Base-by-base conservation (phyloP, 305 asterid species). In the Rubia peregrina region DNA sequence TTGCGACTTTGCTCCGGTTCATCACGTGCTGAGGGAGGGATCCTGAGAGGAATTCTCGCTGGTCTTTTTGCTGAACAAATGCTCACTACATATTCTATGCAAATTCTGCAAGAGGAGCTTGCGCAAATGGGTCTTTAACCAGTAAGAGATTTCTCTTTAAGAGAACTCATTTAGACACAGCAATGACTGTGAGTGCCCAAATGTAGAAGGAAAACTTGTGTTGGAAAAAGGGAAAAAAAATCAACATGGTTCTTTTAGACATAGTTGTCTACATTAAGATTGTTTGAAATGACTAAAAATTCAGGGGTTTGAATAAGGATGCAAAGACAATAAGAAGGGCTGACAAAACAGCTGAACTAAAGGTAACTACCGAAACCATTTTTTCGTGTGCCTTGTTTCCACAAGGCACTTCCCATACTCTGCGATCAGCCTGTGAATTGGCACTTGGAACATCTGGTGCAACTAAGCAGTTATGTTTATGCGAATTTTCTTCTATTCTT, bases 331-430 rank as follows among this genome's bases (percentile, higher is more conserved):
- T 84, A 16, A 85, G 75, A 76, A 85, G 73, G 73, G 95, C 85
- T 7, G 88, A 73, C 9, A 76, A 49, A 65, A 82, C 43, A 13
- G 97, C 93, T 64, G 78, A 83, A 4, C 78, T 68, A 49, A 90
- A 90, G 22, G 96, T 92, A 76, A 85, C 77, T 60, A 78, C 71
- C 41, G 88, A 82, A 48, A 92, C 95, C 9, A 82, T 71, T 48
- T 69, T 63, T 11, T 88, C 79, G 65, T 90, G 97, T 70, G 83
- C 84, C 79, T 80, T 79, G 9, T 67, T 76, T 41, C 98, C 98
- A 70, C 93, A 85, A 5, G 97, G 96, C 71, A 90, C 87, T 61
- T 90, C 91, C 98, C 97, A 92, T 46, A 67, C 66, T 40, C 69
- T 51, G 17, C 42, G 77, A 64, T 17, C 62, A 69, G 67, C 73